These are phyloP conservation scores for Venturia aucupariae DNA, from an alignment of 2,329 filamentous ascomycete species.

Conservation along the genomic window DNA sequence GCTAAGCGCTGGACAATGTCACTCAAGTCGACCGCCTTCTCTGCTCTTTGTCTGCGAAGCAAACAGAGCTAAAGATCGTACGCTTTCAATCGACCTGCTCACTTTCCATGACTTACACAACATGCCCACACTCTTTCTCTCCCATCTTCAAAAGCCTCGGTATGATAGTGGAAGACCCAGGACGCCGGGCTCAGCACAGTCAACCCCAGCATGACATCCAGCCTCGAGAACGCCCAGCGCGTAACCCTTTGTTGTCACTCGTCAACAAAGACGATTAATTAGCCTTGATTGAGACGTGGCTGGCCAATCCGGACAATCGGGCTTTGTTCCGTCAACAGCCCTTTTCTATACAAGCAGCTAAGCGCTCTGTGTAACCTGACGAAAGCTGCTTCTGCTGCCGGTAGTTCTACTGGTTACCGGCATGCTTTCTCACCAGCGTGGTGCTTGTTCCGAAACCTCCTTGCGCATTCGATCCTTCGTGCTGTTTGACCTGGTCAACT, in stretches of 20 bases:
- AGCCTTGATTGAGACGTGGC: neutral
- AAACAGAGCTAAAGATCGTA: too few species aligned
- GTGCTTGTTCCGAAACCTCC: neutral
- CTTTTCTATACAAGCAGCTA: neutral
- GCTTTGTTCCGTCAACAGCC: neutral
- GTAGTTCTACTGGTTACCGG: neutral
- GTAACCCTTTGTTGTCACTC: neutral
- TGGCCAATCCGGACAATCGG: neutral
- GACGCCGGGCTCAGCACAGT: too few species aligned
- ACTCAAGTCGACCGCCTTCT: too few species aligned
- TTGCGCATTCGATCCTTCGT: too few species aligned
- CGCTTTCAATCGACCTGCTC: too few species aligned
- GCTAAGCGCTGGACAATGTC: too few species aligned
- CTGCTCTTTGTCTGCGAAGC: too few species aligned
- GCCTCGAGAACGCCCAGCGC: neutral
- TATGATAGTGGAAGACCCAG: too few species aligned
- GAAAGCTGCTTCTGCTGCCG: neutral
- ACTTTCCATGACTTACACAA: too few species aligned
- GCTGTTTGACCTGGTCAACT: too few species aligned
- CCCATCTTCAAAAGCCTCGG: too few species aligned
- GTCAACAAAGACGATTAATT: slow-evolving; percentile 1
- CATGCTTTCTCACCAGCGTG: neutral
- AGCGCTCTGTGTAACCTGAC: neutral
- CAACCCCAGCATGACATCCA: neutral
- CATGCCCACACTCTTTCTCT: too few species aligned